A percentile compares a stretch with the other conserved stretches of the same genome.
These are phyloP conservation scores for Fibroporia radiculosa DNA, from an alignment of 768 basidiomycete species.

Conservation along the genomic window DNA sequence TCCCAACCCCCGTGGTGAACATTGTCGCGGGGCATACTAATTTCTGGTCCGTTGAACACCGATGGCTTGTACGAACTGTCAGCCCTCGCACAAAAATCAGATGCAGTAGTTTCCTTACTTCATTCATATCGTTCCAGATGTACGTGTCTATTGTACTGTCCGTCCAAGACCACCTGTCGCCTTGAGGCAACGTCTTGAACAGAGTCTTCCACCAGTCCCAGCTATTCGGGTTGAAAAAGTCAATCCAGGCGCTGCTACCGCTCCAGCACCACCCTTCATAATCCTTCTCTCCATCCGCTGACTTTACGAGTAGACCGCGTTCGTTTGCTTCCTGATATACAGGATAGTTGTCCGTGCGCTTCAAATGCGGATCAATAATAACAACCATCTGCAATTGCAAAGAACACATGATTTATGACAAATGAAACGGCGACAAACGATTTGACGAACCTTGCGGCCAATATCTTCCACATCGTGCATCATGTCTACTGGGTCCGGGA, in stretches of 20 bases:
- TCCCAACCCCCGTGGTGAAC: slow-evolving; percentile 96
- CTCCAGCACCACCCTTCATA: slow-evolving; percentile 99
- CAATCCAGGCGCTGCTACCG: slow-evolving; percentile 93
- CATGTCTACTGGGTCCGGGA: slow-evolving; percentile 95
- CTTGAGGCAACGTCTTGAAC: slow-evolving; percentile 57
- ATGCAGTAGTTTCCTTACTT: slow-evolving; percentile 40
- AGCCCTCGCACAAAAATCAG: not conserved
- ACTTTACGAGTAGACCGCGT: slow-evolving; percentile 75
- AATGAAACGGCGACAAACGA: not conserved
- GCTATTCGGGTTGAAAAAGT: slow-evolving; percentile 87
- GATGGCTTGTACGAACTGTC: slow-evolving; percentile 51
- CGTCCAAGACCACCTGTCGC: slow-evolving; percentile 65
- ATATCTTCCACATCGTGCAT: slow-evolving; percentile 77
- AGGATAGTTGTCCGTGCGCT: slow-evolving; percentile 71
- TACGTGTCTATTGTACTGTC: slow-evolving; percentile 77
- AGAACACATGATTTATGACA: not conserved
- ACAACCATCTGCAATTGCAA: slow-evolving; percentile 98
- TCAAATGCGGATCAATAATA: slow-evolving; percentile 94
- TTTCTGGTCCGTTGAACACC: slow-evolving; percentile 98
- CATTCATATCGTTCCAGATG: slow-evolving; percentile 99
- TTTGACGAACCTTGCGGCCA: slow-evolving; percentile 66
- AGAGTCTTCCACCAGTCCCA: slow-evolving; percentile 90
- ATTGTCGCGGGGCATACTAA: slow-evolving; percentile 68
- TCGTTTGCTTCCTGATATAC: slow-evolving; percentile 83
- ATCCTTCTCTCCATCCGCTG: slow-evolving; percentile 69